These are phyloP conservation scores for Leccinellum albellum DNA, from an alignment of 768 basidiomycete species.

Conservation along the genomic window DNA sequence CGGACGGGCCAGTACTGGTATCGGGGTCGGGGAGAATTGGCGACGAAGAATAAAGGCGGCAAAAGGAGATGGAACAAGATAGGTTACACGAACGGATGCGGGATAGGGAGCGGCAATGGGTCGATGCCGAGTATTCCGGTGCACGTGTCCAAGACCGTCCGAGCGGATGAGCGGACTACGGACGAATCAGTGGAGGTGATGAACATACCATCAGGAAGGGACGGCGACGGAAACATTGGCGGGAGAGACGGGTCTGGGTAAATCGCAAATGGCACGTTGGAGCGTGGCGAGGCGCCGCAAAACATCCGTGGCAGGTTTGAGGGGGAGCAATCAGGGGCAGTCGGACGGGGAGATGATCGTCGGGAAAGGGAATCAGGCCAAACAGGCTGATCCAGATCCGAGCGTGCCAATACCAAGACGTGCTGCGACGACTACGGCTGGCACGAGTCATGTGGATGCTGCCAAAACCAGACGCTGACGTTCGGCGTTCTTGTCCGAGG, in stretches of 20 bases:
- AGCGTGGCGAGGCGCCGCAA: slow-evolving; percentile 15
- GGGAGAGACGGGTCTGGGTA: not conserved
- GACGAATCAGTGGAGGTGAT: too few relatives aligned
- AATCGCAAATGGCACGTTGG: not conserved
- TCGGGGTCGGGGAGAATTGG: too few relatives aligned
- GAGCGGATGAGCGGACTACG: too few relatives aligned
- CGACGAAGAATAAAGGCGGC: not conserved
- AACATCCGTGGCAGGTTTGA: slow-evolving; percentile 24
- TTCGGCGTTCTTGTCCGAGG: slow-evolving; percentile 16
- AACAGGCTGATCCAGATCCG: too few relatives aligned
- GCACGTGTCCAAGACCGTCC: too few relatives aligned
- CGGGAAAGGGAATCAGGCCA: too few relatives aligned
- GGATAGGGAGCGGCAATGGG: too few relatives aligned
- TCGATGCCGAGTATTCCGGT: too few relatives aligned
- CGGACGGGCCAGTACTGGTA: too few relatives aligned
- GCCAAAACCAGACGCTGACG: slow-evolving; percentile 4
- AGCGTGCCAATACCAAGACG: not conserved
- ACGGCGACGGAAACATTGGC: too few relatives aligned
- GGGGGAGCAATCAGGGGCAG: slow-evolving; percentile 25
- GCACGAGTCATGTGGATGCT: too few relatives aligned
- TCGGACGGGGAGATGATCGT: slow-evolving; percentile 23
- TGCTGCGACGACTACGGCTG: slow-evolving; percentile 3
- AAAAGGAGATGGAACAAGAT: not conserved
- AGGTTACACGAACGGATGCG: slow-evolving; percentile 31
- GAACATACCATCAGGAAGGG: too few relatives aligned